phyloP scores from a whole-genome alignment of 169 alveolate genomes.

The Theileria sp. region DNA sequence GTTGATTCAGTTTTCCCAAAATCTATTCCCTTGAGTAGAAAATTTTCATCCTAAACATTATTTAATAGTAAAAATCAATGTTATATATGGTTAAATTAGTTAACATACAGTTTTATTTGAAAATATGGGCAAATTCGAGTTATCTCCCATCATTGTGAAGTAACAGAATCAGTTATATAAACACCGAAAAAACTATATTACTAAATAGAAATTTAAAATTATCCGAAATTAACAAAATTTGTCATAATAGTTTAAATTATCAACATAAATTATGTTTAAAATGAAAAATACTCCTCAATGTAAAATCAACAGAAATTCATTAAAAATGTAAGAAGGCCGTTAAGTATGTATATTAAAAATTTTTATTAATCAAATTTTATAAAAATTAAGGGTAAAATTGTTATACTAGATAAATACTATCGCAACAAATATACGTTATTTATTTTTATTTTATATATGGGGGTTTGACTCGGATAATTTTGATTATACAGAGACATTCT shows the following conservation, averaged over 20 bases:
- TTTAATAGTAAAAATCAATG: not conserved
- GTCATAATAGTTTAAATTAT: not conserved
- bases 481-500: not conserved
- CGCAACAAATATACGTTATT: not conserved
- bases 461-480: not conserved
- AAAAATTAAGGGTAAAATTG: not conserved
- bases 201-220: not conserved
- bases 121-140: conserved; percentile 1
- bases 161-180: not conserved
- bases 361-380: no score
- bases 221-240: not conserved
- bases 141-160: conserved; percentile 12
- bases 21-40: conserved; percentile 59
- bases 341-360: not conserved
- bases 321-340: not conserved
- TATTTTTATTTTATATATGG: not conserved
- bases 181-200: not conserved
- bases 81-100: not conserved
- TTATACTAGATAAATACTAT: not conserved
- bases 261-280: not conserved
- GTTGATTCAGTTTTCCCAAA: conserved; percentile 29
- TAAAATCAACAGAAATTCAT: not conserved
- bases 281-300: not conserved
- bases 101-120: conserved; percentile 16
- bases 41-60: conserved; percentile 54